Evolutionary conservation across 2,329 filamentous ascomycete genomes (phyloP).

Genomic region (Rhytidhysteron rufulum): DNA sequence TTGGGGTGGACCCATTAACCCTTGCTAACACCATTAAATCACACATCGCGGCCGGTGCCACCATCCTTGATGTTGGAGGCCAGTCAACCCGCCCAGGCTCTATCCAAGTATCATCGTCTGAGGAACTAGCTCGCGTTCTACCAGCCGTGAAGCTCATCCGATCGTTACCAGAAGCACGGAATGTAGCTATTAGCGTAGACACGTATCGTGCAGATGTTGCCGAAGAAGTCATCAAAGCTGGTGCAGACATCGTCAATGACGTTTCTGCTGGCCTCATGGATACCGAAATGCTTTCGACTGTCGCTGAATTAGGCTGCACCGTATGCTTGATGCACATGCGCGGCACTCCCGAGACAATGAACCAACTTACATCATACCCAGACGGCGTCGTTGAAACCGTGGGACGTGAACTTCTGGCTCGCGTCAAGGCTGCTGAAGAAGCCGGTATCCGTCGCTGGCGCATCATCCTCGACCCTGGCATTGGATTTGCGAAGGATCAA

Average conservation of each 20-base stretch:
- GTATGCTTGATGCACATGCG: conserved; percentile 93
- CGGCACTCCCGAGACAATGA: conserved; percentile 81
- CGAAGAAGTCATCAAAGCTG: conserved; percentile 67
- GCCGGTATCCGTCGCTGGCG: conserved; percentile 89
- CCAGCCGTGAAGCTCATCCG: conserved; percentile 75
- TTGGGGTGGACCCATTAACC: conserved; percentile 37
- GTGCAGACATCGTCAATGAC: conserved; percentile 93
- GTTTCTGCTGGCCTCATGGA: conserved; percentile 81
- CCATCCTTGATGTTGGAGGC: conserved; percentile 87
- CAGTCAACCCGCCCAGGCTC: conserved; percentile 85
- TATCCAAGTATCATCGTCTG: conserved; percentile 62
- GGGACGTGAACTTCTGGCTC: conserved; percentile 62
- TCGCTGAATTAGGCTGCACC: conserved; percentile 73
- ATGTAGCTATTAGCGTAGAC: conserved; percentile 80
- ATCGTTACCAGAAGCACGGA: conserved; percentile 56
- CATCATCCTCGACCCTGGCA: conserved; percentile 87
- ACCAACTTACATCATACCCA: conserved; percentile 58
- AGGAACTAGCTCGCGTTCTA: conserved; percentile 74
- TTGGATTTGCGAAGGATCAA: conserved; percentile 86
- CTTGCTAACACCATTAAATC: conserved; percentile 57
- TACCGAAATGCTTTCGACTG: conserved; percentile 73
- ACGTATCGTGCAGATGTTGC: conserved; percentile 88
- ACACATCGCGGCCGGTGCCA: conserved; percentile 67
- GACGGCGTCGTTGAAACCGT: conserved; percentile 64
- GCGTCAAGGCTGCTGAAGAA: conserved; percentile 70